These are phyloP conservation scores for Lumnitzera racemosa DNA, from an alignment of 345 rosid genomes.

Conservation along the genomic window DNA sequence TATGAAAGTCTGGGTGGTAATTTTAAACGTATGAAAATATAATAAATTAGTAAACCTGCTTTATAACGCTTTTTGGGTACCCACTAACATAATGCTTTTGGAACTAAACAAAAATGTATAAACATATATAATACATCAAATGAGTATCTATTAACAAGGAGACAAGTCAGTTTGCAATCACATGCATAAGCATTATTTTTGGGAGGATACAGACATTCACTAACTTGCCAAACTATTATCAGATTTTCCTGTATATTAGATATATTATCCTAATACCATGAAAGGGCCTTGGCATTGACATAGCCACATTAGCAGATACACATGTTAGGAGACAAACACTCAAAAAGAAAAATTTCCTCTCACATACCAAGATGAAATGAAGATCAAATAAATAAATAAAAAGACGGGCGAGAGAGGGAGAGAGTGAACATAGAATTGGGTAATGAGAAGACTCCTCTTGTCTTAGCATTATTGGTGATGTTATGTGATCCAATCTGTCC, in stretches of 20 bases:
- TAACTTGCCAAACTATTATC: slow-evolving; percentile 9
- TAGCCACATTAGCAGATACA: neutral
- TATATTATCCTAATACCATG: neutral
- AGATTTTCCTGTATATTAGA: slow-evolving; percentile 11
- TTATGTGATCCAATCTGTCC: slow-evolving; percentile 36
- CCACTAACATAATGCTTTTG: no score
- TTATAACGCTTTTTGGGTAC: no score
- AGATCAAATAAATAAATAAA: neutral
- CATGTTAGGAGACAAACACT: slow-evolving; percentile 5
- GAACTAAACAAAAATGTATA: no score
- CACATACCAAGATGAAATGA: slow-evolving; percentile 42
- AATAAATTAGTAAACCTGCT: no score
- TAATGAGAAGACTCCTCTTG: slow-evolving; percentile 18
- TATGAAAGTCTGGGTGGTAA: no score
- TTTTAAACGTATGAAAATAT: no score
- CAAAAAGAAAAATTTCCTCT: slow-evolving; percentile 15
- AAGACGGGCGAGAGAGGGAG: neutral
- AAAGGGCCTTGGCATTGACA: neutral
- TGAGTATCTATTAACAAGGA: neutral
- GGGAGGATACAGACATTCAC: slow-evolving; percentile 33
- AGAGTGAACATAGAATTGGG: neutral
- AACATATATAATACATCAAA: no score
- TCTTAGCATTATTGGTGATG: slow-evolving; percentile 24
- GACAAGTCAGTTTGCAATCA: slow-evolving; percentile 5
- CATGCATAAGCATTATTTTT: slow-evolving; percentile 16